A percentile compares a stretch with the other conserved stretches of the same genome.
Evolutionary conservation across 1,139 yeast species (phyloP).

Genomic region (Geotrichum carabidarum): DNA sequence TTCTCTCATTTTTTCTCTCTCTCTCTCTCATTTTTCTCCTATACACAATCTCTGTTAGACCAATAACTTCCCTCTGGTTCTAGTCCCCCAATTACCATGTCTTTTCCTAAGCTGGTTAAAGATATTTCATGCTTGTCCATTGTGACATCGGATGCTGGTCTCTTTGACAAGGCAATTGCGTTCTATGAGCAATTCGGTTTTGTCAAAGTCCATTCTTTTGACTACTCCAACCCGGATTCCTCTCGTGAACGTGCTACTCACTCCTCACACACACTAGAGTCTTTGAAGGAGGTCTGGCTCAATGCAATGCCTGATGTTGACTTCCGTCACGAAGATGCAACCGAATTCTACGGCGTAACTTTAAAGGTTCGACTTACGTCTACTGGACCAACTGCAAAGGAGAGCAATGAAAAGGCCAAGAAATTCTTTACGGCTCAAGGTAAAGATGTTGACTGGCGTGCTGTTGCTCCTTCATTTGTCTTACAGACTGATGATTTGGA

Average conservation of each 20-base stretch:
- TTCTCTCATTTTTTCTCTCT: too few relatives aligned
- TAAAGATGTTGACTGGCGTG: conserved; percentile 38
- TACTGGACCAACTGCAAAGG: conserved; percentile 26
- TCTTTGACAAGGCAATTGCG: conserved; percentile 44
- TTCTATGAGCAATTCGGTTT: conserved; percentile 62
- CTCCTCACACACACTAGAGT: conserved; percentile 30
- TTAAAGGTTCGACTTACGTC: conserved; percentile 35
- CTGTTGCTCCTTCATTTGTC: conserved; percentile 34
- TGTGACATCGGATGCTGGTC: conserved; percentile 48
- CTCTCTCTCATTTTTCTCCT: too few relatives aligned
- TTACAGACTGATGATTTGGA: conserved; percentile 32
- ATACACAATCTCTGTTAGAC: too few relatives aligned
- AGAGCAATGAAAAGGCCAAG: conserved; percentile 21
- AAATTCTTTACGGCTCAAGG: conserved; percentile 23
- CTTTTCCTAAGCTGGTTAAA: conserved; percentile 21
- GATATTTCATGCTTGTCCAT: conserved; percentile 49
- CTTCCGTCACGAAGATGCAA: conserved; percentile 22
- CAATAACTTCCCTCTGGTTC: neutral
- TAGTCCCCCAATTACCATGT: conserved; percentile 2
- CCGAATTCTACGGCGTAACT: conserved; percentile 34
- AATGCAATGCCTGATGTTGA: conserved; percentile 24
- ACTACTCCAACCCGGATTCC: conserved; percentile 30
- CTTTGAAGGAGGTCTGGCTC: conserved; percentile 30
- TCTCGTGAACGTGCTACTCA: conserved; percentile 29
- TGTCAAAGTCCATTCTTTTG: conserved; percentile 43